Percentiles rank a stretch among this genome's conserved stretches.
These are phyloP conservation scores for Colletotrichum zoysiae DNA, from an alignment of 2,329 filamentous ascomycete species.

Conservation along the genomic window DNA sequence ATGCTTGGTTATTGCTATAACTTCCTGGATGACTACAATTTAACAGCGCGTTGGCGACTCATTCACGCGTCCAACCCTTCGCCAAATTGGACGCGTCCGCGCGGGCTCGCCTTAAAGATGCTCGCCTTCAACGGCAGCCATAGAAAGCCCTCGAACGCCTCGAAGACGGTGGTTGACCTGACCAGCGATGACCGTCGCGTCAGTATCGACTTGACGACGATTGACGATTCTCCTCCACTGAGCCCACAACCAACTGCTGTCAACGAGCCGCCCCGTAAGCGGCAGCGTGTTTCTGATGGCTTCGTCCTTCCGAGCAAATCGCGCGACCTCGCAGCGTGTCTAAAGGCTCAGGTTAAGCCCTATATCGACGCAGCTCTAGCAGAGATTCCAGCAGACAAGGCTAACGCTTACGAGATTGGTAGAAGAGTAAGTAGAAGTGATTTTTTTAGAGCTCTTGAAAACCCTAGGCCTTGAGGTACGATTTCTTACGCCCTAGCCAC, in stretches of 20 bases:
- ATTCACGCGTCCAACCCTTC: neutral
- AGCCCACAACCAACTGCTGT: constrained; percentile 11
- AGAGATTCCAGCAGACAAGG: constrained; percentile 44
- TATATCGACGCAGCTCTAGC: constrained; percentile 47
- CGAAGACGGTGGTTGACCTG: neutral
- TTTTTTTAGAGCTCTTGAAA: neutral
- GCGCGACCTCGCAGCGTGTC: constrained; percentile 44
- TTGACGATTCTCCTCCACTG: constrained; percentile 41
- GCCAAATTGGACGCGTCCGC: constrained; percentile 1
- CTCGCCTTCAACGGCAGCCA: neutral
- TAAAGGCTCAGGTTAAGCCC: constrained; percentile 51
- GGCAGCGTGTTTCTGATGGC: constrained; percentile 47
- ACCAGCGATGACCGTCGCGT: neutral
- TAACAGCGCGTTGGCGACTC: neutral
- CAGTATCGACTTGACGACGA: constrained; percentile 46
- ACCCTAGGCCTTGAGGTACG: neutral
- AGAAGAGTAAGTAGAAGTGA: constrained; percentile 46
- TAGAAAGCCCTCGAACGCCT: neutral
- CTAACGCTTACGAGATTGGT: constrained; percentile 48
- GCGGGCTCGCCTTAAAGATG: neutral
- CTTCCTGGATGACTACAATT: neutral
- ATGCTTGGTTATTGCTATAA: neutral
- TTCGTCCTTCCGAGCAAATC: constrained; percentile 29
- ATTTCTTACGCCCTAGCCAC: neutral
- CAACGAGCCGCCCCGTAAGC: constrained; percentile 49